Percentiles rank a stretch among this genome's conserved stretches.
These are phyloP conservation scores for Exophiala dermatitidis DNA, from an alignment of 2,329 filamentous ascomycete species.

Conservation along the genomic window DNA sequence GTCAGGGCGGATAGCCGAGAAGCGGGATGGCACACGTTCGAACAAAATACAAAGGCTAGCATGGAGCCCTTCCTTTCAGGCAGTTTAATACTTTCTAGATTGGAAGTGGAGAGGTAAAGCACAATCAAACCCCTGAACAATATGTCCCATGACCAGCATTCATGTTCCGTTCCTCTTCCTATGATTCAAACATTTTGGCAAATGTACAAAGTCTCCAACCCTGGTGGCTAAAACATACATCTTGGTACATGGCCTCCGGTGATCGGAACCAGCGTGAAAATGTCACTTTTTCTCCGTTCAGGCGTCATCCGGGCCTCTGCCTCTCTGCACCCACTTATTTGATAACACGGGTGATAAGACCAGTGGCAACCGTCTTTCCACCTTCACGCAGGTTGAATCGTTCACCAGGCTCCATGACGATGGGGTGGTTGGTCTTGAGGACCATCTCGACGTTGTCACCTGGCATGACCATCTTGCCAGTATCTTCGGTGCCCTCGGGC, in stretches of 20 bases:
- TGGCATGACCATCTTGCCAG: constrained; percentile 83
- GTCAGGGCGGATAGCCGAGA: too few relatives aligned
- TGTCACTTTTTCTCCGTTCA: not conserved
- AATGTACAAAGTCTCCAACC: constrained; percentile 7
- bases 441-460: constrained; percentile 99
- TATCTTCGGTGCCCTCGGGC: constrained; percentile 73
- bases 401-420: constrained; percentile 84
- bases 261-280: constrained; percentile 1
- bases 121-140: constrained; percentile 8
- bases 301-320: not conserved
- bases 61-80: not conserved
- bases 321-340: constrained; percentile 32
- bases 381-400: constrained; percentile 98
- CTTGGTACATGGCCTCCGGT: constrained; percentile 15
- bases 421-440: constrained; percentile 72
- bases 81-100: constrained; percentile 9
- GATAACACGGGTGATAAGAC: constrained; percentile 67
- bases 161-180: not conserved
- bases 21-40: not conserved
- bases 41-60: not conserved
- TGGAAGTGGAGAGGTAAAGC: constrained; percentile 25
- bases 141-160: constrained; percentile 2
- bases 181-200: constrained; percentile 1
- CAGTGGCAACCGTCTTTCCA: constrained; percentile 79
- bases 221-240: constrained; percentile 8